Evolutionary conservation across 345 rosid genomes (phyloP).

Genomic region (Euclidium syriacum): DNA sequence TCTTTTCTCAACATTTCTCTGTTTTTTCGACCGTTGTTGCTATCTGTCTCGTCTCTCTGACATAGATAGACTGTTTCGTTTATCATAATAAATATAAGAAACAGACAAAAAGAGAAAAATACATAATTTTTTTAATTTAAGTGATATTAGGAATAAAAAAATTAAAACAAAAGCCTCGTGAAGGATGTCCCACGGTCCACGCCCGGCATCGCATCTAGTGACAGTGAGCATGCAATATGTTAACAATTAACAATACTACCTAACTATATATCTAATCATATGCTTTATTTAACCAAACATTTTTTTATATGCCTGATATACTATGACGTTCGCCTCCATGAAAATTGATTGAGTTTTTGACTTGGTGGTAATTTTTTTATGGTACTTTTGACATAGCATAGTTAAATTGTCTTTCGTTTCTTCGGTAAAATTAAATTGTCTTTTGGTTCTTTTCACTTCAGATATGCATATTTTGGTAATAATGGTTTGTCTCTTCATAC

Average conservation of each 20-base stretch:
- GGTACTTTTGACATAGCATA: no score
- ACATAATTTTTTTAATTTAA: neutral
- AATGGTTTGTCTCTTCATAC: no score
- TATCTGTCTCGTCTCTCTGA: conserved; percentile 23
- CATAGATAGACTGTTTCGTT: conserved; percentile 10
- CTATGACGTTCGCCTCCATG: no score
- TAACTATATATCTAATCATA: no score
- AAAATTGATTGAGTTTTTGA: no score
- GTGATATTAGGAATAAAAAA: neutral
- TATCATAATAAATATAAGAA: neutral
- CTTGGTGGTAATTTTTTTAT: no score
- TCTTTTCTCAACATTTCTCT: conserved; percentile 16
- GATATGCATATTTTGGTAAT: no score
- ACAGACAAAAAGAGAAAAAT: neutral
- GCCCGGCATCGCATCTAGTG: conserved; percentile 15
- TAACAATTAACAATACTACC: neutral
- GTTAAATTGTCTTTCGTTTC: neutral
- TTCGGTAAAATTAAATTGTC: no score
- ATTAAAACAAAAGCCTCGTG: conserved; percentile 17
- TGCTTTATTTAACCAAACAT: no score
- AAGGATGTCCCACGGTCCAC: conserved; percentile 30
- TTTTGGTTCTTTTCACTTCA: no score
- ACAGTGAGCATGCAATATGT: conserved; percentile 22
- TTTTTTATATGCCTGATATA: no score
- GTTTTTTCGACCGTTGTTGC: conserved; percentile 28